These are phyloP conservation scores for Cyberlindnera samutprakarnensis DNA, from an alignment of 805 yeast species.

Conservation along the genomic window DNA sequence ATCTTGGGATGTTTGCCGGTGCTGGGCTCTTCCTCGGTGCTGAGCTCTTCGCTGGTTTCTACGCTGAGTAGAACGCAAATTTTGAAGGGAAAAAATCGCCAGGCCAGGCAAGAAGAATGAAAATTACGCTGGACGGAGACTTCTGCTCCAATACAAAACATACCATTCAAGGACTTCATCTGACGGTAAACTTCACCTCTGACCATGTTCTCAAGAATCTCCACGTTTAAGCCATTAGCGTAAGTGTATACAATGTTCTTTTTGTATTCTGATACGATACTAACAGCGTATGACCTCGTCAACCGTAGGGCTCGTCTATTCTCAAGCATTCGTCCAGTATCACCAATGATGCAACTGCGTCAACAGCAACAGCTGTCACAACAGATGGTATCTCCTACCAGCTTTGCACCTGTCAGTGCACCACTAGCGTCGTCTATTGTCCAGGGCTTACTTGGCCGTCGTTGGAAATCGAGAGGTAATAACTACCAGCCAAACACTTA, in stretches of 20 bases:
- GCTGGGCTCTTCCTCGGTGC: too few species aligned
- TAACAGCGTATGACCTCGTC: too few species aligned
- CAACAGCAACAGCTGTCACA: constrained; percentile 3
- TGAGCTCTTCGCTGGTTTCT: too few species aligned
- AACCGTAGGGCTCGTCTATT: constrained; percentile 9
- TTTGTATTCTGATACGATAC: too few species aligned
- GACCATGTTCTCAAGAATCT: constrained; percentile 3
- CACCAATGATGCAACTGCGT: constrained; percentile 17
- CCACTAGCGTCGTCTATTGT: constrained; percentile 16
- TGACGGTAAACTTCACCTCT: too few species aligned
- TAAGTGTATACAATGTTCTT: neutral
- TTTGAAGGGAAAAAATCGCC: too few species aligned
- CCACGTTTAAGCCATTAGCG: neutral
- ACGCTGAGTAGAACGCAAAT: too few species aligned
- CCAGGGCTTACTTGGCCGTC: constrained; percentile 18
- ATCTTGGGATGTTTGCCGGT: too few species aligned
- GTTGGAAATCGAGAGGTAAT: constrained; percentile 90
- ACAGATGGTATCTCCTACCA: constrained; percentile 12
- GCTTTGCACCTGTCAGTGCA: constrained; percentile 10
- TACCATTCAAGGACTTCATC: too few species aligned
- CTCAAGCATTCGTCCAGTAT: constrained; percentile 13
- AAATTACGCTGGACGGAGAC: too few species aligned
- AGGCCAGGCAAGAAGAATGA: too few species aligned
- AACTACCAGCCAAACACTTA: constrained; percentile 91
- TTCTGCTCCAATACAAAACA: too few species aligned